These are phyloP conservation scores for Pistacia vera DNA, from an alignment of 345 rosid species.

Conservation along the genomic window DNA sequence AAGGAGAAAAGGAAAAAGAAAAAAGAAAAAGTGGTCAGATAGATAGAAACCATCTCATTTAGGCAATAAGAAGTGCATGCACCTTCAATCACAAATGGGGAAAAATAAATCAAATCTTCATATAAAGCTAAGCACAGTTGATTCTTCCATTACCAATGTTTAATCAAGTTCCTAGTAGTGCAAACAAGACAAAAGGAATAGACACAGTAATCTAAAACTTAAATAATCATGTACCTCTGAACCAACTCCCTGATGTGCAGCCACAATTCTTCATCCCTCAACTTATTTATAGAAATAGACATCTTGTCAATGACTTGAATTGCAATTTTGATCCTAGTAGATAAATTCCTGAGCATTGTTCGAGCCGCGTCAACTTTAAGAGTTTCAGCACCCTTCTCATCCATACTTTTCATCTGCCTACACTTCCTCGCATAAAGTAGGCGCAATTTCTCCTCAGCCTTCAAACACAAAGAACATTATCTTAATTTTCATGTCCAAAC, in stretches of 20 bases:
- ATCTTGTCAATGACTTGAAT: conserved; percentile 65
- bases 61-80: neutral
- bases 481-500: neutral
- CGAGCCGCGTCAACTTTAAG: conserved; percentile 44
- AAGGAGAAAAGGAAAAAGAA: neutral
- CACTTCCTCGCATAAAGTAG: conserved; percentile 43
- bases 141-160: neutral
- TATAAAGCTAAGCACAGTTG: neutral
- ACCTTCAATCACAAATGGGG: neutral
- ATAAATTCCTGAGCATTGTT: conserved; percentile 38
- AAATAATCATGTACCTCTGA: conserved; percentile 41
- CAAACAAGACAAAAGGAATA: neutral
- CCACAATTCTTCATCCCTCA: conserved; percentile 74
- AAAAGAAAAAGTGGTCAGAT: neutral
- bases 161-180: neutral
- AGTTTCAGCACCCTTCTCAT: conserved; percentile 40
- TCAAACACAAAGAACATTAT: neutral
- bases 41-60: neutral
- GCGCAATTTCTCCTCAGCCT: conserved; percentile 77
- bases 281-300: conserved; percentile 44
- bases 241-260: conserved; percentile 49
- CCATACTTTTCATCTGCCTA: conserved; percentile 48
- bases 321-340: conserved; percentile 57
- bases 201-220: neutral
- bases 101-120: no score